Base-by-base conservation (phyloP, 129 eudicot genomes). In the Heracleum sosnowskyi region DNA sequence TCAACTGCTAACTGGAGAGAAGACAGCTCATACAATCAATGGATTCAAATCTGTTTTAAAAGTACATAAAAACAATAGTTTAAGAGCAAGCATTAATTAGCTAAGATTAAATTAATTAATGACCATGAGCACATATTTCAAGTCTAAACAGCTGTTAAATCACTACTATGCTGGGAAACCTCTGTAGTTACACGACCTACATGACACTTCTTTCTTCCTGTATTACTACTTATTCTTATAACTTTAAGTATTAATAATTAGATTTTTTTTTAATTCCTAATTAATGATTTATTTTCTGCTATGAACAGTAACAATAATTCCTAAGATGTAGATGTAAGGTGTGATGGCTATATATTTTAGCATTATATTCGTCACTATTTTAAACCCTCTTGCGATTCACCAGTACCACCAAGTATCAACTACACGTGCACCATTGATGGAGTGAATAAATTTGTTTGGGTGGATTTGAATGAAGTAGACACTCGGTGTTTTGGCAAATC, bases 21-120 rank as follows among this genome's bases (percentile, higher is more conserved):
- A 70, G 45, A 20, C 75, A 70, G 44, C 74, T 70, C 75, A 70
- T 70, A 11, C 26, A 36, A 35, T 70, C 41, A 69, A 70, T 22
- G 33, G 75, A 70, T 70, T 70, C 29, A 36, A 69, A 36, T 69
- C 74, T 69, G 44, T 22, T 36, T 35, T 36, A 69, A 40, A 31
- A 34, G 73, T 68, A 68, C 39, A 36, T 29, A 69, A 34, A 24
- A 69, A 34, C 40, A 69, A 34, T 34, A 33, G 39, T 31, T 20
- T 35, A 17, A 37, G 33, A 66, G 36, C 34, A 66, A 66, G 34
- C 72, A 66, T 66, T 66, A 66, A 66, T 66, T 33, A 60, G 13
- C 29, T n/a, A 60, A 60, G 31, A 60, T 60, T n/a, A 26, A 9
- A 24, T 9, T 60, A 9, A 60, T 60, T 60, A 57, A 57, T 11